Conservation (phyloP, 2,329 filamentous ascomycete species). For the Anisogramma anomala region DNA sequence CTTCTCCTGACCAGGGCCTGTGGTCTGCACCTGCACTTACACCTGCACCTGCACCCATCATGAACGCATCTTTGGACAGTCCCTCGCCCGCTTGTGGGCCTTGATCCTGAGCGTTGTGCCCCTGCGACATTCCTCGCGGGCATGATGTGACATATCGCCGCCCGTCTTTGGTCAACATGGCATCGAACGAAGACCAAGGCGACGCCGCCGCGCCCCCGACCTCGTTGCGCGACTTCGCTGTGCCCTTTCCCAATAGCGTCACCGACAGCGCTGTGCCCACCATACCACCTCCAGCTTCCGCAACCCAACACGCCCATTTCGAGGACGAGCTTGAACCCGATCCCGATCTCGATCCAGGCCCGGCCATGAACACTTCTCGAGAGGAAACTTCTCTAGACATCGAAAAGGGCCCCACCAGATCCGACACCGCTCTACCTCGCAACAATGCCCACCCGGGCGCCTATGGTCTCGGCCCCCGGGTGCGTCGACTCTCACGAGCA, state of each 20-base stretch:
- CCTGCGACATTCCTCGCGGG: no score
- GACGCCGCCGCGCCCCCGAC: neutral
- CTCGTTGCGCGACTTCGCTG: slow-evolving; percentile 12
- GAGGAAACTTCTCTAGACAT: no score
- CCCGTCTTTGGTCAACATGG: neutral
- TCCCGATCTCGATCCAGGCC: slow-evolving; percentile 14
- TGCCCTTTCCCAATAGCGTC: slow-evolving; percentile 4
- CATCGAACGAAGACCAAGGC: neutral
- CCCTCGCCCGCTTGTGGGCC: no score
- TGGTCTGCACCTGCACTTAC: no score
- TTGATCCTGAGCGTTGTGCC: no score
- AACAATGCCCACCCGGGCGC: slow-evolving; percentile 6
- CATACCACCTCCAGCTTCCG: neutral
- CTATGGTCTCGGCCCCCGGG: slow-evolving; percentile 2
- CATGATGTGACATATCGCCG: no score
- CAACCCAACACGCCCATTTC: slow-evolving; percentile 17
- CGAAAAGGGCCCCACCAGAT: slow-evolving; percentile 9
- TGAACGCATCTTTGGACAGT: no score
- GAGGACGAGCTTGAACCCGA: slow-evolving; percentile 17
- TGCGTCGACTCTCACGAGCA: slow-evolving; percentile 34
- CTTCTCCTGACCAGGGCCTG: no score
- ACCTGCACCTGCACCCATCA: no score
- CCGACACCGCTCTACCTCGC: slow-evolving; percentile 13
- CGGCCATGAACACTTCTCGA: no score
- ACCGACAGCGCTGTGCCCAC: slow-evolving; percentile 6